These are phyloP conservation scores for Dendrobium nobile DNA, from an alignment of 106 monocot genomes.

Conservation along the genomic window DNA sequence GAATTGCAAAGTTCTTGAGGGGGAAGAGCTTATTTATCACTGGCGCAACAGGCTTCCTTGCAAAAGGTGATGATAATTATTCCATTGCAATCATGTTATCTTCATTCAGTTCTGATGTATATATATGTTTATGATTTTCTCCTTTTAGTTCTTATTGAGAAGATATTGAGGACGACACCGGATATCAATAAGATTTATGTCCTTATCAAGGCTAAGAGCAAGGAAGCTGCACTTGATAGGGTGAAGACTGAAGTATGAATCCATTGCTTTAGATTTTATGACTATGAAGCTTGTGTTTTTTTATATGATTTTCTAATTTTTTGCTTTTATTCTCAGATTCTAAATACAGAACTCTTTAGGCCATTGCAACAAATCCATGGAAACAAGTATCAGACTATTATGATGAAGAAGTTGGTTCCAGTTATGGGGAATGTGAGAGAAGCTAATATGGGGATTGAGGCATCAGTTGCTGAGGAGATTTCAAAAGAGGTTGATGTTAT, in stretches of 20 bases:
- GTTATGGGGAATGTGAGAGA: constrained; percentile 68
- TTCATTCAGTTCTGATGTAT: neutral
- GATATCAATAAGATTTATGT: constrained; percentile 76
- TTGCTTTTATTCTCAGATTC: constrained; percentile 32
- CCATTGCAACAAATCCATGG: constrained; percentile 60
- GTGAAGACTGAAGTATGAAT: constrained; percentile 63
- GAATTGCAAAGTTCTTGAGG: constrained; percentile 53
- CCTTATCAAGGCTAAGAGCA: constrained; percentile 68
- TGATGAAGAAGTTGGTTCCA: constrained; percentile 70
- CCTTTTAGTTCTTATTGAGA: constrained; percentile 80
- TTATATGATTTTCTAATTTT: neutral
- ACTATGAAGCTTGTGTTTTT: neutral
- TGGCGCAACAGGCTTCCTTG: constrained; percentile 94
- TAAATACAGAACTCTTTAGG: constrained; percentile 61
- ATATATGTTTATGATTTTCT: neutral
- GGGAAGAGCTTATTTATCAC: constrained; percentile 74
- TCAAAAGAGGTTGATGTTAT: constrained; percentile 64
- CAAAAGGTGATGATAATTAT: constrained; percentile 50
- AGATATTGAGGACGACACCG: constrained; percentile 70
- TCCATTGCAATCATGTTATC: neutral
- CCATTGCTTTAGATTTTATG: neutral
- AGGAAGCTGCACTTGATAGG: constrained; percentile 57
- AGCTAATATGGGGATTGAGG: constrained; percentile 50
- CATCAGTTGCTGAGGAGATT: constrained; percentile 48
- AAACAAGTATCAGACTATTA: constrained; percentile 46